Conservation (phyloP, 108 stramenopile species). For the Cyclostephanos invisitatus region DNA sequence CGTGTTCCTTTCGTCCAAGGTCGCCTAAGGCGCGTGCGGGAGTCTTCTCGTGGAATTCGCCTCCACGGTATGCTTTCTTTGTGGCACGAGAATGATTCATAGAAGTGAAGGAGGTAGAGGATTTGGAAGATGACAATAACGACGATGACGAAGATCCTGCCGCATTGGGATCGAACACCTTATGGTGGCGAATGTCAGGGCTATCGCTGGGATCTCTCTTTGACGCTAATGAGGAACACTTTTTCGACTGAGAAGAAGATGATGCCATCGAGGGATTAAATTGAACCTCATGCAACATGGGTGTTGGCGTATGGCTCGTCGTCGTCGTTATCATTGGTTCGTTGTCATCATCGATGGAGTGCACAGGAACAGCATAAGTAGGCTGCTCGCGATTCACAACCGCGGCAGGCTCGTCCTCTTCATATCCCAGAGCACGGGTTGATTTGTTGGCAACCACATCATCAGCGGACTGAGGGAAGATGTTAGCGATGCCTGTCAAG, state of each 20-base stretch:
- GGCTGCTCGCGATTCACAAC: background rate
- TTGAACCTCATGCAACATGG: slow-evolving; percentile 37
- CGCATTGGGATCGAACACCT: slow-evolving; percentile 39
- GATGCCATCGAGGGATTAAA: slow-evolving; percentile 53
- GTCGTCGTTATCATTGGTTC: background rate
- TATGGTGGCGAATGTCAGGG: background rate
- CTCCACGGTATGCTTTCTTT: slow-evolving; percentile 25
- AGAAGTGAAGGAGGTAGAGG: slow-evolving; percentile 13
- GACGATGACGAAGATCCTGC: slow-evolving; percentile 19
- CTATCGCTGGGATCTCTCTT: slow-evolving; percentile 7
- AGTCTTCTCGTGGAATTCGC: slow-evolving; percentile 17
- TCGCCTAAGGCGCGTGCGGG: slow-evolving; percentile 66
- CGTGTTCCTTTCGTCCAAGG: slow-evolving; percentile 61
- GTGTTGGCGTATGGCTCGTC: slow-evolving; percentile 10
- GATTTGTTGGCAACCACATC: slow-evolving; percentile 4
- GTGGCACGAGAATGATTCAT: slow-evolving; percentile 8
- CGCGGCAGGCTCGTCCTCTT: slow-evolving; percentile 6
- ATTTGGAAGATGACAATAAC: slow-evolving; percentile 28
- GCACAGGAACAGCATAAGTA: background rate
- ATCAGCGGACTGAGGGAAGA: too few species aligned
- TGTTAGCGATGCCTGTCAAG: too few species aligned
- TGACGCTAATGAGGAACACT: slow-evolving; percentile 25
- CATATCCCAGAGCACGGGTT: slow-evolving; percentile 19
- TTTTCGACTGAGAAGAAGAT: slow-evolving; percentile 4
- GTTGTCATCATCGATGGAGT: slow-evolving; percentile 9